Evolutionary conservation across 495 filamentous ascomycete species (phyloP), one percentile per base, ranked within the genome.

Genomic region (Podospora appendiculata): DNA sequence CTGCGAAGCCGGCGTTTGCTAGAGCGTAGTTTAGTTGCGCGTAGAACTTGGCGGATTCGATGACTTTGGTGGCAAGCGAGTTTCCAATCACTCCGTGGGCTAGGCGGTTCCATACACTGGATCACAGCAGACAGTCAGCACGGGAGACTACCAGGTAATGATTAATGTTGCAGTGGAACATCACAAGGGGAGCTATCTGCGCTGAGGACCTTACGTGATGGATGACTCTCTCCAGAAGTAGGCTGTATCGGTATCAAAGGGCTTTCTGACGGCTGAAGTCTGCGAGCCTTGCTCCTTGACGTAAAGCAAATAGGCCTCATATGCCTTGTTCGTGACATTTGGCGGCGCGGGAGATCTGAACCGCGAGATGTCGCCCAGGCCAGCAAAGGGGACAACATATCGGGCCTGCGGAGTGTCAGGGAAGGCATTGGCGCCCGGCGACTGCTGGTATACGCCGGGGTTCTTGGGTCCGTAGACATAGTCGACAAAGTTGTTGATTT

Each of bases 1-100:
- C 43, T 7, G 63, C 67, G 40, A 70, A 51, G 5, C 53, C 67
- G 1, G 65, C 67, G 52, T 68, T 70, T 25, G 61, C 61, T n/a
- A 70, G 56, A n/a, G 67, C 67, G 55, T 67, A 68, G 59, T 70
- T 66, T 47, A 70, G 54, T 40, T 65, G 61, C 3, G 67, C 65
- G 46, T 63, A 68, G 52, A 71, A 53, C 49, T 61, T 63, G 56
- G 67, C 67, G 9, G 61, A 65, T 1, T 48, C 61, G 17, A 58
- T 10, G 35, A 63, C 59, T 16, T 68, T 56, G 18, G 49, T 59
- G 13, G 58, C 60, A 4, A 66, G 55, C 11, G 39, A 43, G 41
- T 53, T 42, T 25, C 58, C 62, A 34, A 71, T 40, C 10, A 65
- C 42, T 10, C 53, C 48, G 47, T 58, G 55, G 1, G 68, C 68